Base-by-base conservation (phyloP, 192 early-diverging fungal species). In the Coemansia erecta region DNA sequence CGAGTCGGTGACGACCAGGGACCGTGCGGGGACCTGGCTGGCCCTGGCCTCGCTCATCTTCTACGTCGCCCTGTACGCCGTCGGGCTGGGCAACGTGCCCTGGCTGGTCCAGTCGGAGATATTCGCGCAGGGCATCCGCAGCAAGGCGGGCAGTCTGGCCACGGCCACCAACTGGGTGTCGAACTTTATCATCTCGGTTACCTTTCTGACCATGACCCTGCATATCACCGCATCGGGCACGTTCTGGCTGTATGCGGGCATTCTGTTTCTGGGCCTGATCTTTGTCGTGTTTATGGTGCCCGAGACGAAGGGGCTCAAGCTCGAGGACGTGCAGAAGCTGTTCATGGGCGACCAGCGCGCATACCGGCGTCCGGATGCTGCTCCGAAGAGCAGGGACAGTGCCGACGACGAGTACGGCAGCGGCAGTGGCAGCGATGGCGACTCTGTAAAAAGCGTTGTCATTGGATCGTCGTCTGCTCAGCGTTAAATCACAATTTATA, bases 41-140 rank as follows among this genome's bases (percentile, higher is more conserved):
- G 76, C 76, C 15, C 53, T 79, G 31, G 76, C 70, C 0, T 72
- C 70, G 55, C 76, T 79, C 31, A 68, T 79, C 17, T 79, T 79
- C 51, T 79, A 79, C 24, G 76, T 79, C 2, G 76, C 76, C 1
- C 43, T 79, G 51, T 79, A 79, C 37, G 76, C 70, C 18, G 65
- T 79, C 12, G 76, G 76, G 1, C 63, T 79, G 3, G 76, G 76
- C 21, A 79, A 79, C 18, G 66, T 79, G 44, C 76, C 76, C 9
- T 79, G 76, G 76, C 59, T 79, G 19, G 59, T 79, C 13, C 76
- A 79, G 60, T 79, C 76, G 0, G 76, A 79, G 62, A 79, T 79
- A 22, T 79, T 79, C 62, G 65, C 66, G 17, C 70, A 79, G 35
- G 66, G 76, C 41, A 66, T 79, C 43, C 76, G 76, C 57, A 72